Base-by-base conservation (phyloP, 2,329 filamentous ascomycete genomes). In the Beauveria scarabaeidicola region DNA sequence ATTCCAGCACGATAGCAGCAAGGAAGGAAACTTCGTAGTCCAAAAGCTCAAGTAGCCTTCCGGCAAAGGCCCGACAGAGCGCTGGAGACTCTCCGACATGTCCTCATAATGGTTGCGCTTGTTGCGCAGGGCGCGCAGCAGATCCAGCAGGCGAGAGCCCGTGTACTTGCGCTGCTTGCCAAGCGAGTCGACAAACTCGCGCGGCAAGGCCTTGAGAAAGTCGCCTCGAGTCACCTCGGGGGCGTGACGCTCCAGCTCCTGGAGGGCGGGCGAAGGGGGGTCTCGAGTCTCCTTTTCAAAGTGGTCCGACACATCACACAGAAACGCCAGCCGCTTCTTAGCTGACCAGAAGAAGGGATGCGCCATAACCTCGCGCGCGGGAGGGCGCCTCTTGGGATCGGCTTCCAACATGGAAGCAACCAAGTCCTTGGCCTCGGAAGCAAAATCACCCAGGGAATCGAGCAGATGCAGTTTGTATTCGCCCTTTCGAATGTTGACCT, bases 61-160 rank as follows among this genome's bases (percentile, higher is more conserved):
- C 0, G 91, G 88, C 61, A 93, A 70, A 9, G 85, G 75, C 0
- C 91, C 91, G 0, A 96, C 89, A 32, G 73, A 71, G 62, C 77
- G 77, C 67, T 82, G 93, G 63, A 96, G 81, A 52, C 84, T 76
- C 15, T 92, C 89, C 7, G 89, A 82, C 90, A 99, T 93, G 71
- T 99, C 94, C 69, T 96, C 92, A 71, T 97, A 99, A 70, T 99
- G 94, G 64, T 97, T 96, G 67, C 89, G 90, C 82, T 99, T 99
- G 75, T 99, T 99, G 25, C 94, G 81, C 59, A 99, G 77, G 1
- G 93, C 94, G 1, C 94, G 83, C 21, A 99, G 76, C 23, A 99
- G 79, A 73, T 99, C 94, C 58, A 99, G 75, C 69, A 99, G 82
- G 51, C 85, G 83, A 1, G 84, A 82, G 0, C 92, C 92, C 0